Base-by-base conservation (phyloP, 2,329 filamentous ascomycete genomes). In the Immersiporthe knoxdaviesiana region DNA sequence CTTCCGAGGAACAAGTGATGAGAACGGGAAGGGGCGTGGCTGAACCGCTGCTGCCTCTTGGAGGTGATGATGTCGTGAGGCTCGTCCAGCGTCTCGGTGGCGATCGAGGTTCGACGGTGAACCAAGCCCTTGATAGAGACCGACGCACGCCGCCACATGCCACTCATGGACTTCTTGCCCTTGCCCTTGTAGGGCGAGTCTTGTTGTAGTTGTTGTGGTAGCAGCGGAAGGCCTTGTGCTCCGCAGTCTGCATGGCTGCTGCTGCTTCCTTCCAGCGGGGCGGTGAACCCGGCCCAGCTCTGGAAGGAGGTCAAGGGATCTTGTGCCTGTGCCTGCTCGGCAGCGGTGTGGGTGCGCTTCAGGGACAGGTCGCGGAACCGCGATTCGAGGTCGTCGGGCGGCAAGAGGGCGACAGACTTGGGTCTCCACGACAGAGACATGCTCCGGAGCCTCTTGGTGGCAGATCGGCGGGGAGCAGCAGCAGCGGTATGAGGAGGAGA, bases 61-160 rank as follows among this genome's bases (percentile, higher is more conserved):
- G 67, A 44, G 41, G 71, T 50, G 50, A 78, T 50, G 50, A 78
- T 73, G 7, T 77, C 76, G 56, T 56, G 35, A 30, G 52, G 37
- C 2, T 71, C 67, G 47, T 68, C 61, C 39, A 69, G 44, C 10
- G 62, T 69, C 7, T 69, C 70, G 18, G 64, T 69, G 1, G 79
- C 77, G 32, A 81, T 74, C 1, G 84, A 85, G 7, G 82, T 79
- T 61, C 84, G 81, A 52, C 84, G 79, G 65, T 84, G 81, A 10
- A 86, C 84, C 41, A 88, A 83, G 41, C 83, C 83, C 74, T 84
- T 84, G 64, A 88, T 74, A 11, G 85, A 86, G 65, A 87, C 74
- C 3, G 87, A 89, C 0, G 87, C 87, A 12, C 87, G 81, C 32
- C 86, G 83, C 63, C 88, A 80, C 71, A 84, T 85, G 62, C 84